Conservation (phyloP, 441 rosid genomes). For the Brassica balearica region DNA sequence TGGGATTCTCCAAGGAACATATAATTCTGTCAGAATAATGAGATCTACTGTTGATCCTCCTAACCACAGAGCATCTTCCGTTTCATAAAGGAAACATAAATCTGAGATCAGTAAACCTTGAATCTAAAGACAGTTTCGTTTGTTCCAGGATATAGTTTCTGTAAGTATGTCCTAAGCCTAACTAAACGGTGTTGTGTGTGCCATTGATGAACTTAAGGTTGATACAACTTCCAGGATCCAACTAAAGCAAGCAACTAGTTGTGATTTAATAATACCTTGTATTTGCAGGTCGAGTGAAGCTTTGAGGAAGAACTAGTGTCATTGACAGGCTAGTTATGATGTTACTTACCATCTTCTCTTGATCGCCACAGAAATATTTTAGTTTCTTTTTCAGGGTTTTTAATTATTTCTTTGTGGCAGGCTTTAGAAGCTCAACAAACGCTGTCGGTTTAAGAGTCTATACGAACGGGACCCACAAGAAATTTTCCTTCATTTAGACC, state of each 20-base stretch:
- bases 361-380: too few relatives aligned
- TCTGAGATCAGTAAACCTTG: conserved; percentile 4
- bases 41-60: conserved; percentile 20
- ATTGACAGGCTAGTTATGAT: conserved; percentile 9
- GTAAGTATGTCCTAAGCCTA: conserved; percentile 1
- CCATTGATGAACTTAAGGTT: neutral
- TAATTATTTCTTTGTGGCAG: too few relatives aligned
- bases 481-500: too few relatives aligned
- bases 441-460: too few relatives aligned
- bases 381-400: too few relatives aligned
- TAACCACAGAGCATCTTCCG: conserved; percentile 28
- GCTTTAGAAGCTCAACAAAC: too few relatives aligned
- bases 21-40: conserved; percentile 5
- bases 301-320: conserved; percentile 6
- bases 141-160: conserved; percentile 10
- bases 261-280: conserved; percentile 19
- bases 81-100: conserved; percentile 1
- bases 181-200: neutral
- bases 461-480: too few relatives aligned
- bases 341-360: neutral
- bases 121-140: conserved; percentile 4
- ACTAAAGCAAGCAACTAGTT: neutral
- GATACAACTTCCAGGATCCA: neutral
- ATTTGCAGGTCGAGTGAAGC: conserved; percentile 36
- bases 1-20: conserved; percentile 23